These are phyloP conservation scores for Hypericum androsaemum DNA, from an alignment of 345 rosid genomes.

Conservation along the genomic window DNA sequence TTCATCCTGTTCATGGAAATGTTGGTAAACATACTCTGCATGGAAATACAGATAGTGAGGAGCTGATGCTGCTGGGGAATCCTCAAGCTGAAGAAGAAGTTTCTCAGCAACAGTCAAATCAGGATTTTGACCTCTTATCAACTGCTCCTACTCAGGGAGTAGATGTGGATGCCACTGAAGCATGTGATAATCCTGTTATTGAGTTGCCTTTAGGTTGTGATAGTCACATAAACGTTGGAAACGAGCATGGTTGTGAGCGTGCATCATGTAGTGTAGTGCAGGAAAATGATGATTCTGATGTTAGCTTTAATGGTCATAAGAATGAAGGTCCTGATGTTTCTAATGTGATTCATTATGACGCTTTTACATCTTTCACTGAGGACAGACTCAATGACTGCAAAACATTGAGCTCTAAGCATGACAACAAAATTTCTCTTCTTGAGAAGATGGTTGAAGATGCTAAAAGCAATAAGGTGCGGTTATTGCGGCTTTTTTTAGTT, in stretches of 20 bases:
- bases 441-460: slow-evolving; percentile 61
- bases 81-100: slow-evolving; percentile 8
- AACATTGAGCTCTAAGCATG: slow-evolving; percentile 15
- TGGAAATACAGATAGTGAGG: slow-evolving; percentile 30
- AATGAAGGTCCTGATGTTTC: background rate
- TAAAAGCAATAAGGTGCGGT: slow-evolving; percentile 81
- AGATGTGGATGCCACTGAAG: slow-evolving; percentile 12
- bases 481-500: too few species aligned
- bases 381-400: slow-evolving; percentile 13
- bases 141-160: slow-evolving; percentile 9
- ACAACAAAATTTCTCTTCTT: slow-evolving; percentile 34
- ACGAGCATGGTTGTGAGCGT: slow-evolving; percentile 7
- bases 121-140: slow-evolving; percentile 3
- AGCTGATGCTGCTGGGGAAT: slow-evolving; percentile 38
- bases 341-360: background rate
- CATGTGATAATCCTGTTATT: slow-evolving; percentile 12
- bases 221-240: slow-evolving; percentile 4
- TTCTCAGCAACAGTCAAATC: slow-evolving; percentile 1
- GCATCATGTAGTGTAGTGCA: slow-evolving; percentile 6
- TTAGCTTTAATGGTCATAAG: slow-evolving; percentile 4
- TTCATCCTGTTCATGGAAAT: slow-evolving; percentile 11
- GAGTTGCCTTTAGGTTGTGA: slow-evolving; percentile 7
- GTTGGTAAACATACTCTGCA: slow-evolving; percentile 20
- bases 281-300: slow-evolving; percentile 9
- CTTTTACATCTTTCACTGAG: too few species aligned